A percentile compares a stretch with the other conserved stretches of the same genome.
Conservation (phyloP, 176 grass and related monocot genomes). For the Aegilops longissima region DNA sequence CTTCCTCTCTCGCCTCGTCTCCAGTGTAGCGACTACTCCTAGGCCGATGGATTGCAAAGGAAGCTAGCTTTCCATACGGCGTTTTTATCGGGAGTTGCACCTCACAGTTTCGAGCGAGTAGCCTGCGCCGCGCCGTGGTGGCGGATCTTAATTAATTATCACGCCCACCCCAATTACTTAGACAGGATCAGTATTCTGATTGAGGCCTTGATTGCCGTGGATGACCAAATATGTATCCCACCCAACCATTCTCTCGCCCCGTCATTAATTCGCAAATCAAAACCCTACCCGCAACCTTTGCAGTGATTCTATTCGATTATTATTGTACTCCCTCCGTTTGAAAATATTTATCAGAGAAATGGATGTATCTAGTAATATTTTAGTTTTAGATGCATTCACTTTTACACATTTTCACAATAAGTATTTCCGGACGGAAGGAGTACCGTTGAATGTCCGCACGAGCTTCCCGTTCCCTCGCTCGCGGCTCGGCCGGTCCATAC, state of each 20-base stretch:
- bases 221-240: no score
- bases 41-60: constrained; percentile 29
- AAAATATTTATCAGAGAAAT: no score
- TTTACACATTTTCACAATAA: no score
- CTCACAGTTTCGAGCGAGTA: background rate
- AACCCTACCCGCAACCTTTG: no score
- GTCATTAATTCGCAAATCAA: background rate
- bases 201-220: no score
- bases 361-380: no score
- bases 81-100: constrained; percentile 35
- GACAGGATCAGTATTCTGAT: background rate
- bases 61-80: constrained; percentile 28
- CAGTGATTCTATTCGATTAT: no score
- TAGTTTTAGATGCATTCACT: no score
- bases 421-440: no score
- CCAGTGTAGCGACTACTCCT: no score
- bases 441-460: background rate
- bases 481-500: background rate
- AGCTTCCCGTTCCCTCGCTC: background rate
- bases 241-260: no score
- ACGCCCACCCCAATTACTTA: background rate
- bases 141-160: background rate
- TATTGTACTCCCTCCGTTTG: no score
- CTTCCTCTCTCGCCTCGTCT: background rate
- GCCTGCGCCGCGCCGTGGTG: background rate